These are phyloP conservation scores for Pseudogymnoascus sp. DNA, from an alignment of 2,329 filamentous ascomycete genomes.

Conservation along the genomic window DNA sequence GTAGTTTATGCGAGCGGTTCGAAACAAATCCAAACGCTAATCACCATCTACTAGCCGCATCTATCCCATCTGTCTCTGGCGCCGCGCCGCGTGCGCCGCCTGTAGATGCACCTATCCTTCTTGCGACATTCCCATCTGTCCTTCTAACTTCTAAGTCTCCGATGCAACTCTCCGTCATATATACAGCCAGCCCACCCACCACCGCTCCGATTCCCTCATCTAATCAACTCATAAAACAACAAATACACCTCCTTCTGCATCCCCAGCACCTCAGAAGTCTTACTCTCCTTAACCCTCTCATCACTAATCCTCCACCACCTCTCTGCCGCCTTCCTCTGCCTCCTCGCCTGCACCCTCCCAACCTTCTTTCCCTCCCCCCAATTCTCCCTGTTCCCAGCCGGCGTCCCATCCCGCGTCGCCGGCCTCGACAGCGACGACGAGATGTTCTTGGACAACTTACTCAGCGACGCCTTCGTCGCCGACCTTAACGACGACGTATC, in stretches of 20 bases:
- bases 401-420: background rate
- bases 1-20: background rate
- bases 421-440: background rate
- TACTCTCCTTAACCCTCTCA: slow-evolving; percentile 91
- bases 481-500: background rate
- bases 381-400: background rate
- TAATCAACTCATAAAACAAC: slow-evolving; percentile 80
- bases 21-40: background rate
- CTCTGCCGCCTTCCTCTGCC: slow-evolving; percentile 55
- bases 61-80: background rate
- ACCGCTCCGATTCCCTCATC: background rate
- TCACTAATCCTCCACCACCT: slow-evolving; percentile 98
- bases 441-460: background rate
- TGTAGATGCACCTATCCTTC: background rate
- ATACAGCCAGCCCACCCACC: background rate
- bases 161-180: background rate
- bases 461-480: background rate
- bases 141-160: background rate
- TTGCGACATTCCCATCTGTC: background rate
- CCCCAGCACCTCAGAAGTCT: slow-evolving; percentile 78
- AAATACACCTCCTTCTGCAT: slow-evolving; percentile 97
- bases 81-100: background rate
- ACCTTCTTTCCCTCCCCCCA: slow-evolving; percentile 25
- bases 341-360: slow-evolving; percentile 31
- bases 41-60: background rate